Conservation (phyloP, 1,284 basidiomycete species). For the Thecaphora thlaspeos region DNA sequence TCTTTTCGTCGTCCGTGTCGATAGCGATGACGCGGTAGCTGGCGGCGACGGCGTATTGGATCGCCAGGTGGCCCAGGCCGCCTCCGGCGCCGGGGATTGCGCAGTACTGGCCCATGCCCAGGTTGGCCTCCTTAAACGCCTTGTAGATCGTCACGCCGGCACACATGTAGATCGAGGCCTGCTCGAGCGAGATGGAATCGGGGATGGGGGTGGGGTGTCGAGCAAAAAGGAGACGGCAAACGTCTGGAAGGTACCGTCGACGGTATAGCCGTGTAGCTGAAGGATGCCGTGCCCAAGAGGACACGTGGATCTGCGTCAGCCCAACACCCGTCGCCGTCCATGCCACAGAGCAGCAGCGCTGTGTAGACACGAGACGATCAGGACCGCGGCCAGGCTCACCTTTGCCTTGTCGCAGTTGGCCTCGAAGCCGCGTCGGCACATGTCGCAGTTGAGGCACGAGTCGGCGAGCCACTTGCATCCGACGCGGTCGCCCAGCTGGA, state of each 20-base stretch:
- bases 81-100: conserved; percentile 75
- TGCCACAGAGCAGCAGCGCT: no score
- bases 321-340: no score
- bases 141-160: conserved; percentile 76
- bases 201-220: conserved; percentile 66
- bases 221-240: conserved; percentile 66
- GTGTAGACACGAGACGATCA: no score
- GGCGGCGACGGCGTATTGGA: conserved; percentile 43
- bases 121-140: conserved; percentile 72
- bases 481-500: conserved; percentile 72
- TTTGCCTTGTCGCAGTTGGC: no score
- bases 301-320: no score
- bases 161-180: conserved; percentile 78
- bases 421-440: conserved; percentile 67
- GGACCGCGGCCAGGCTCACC: no score
- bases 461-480: conserved; percentile 72
- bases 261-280: conserved; percentile 66
- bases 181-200: conserved; percentile 64
- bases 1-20: conserved; percentile 75
- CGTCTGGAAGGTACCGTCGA: conserved; percentile 80
- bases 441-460: conserved; percentile 71
- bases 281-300: no score
- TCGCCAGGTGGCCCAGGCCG: conserved; percentile 61
- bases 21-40: conserved; percentile 74
- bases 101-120: conserved; percentile 73